Evolutionary conservation across 225 moss, liverwort and hornwort genomes (phyloP).

Genomic region (Pleurozium schreberi): DNA sequence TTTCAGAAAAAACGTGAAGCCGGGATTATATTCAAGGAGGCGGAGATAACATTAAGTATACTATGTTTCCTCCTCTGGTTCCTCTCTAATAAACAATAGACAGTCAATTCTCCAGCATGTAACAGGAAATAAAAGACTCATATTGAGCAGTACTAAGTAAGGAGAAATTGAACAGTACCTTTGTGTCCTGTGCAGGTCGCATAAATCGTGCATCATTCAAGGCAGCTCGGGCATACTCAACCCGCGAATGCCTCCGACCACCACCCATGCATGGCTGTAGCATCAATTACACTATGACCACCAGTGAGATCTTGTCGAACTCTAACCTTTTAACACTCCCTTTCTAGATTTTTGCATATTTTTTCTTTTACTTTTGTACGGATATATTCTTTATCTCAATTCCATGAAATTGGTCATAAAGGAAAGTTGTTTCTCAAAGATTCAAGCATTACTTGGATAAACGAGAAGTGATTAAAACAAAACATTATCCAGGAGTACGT

Average conservation of each 20-base stretch:
- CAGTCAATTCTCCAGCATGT: neutral
- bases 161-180: slow-evolving; percentile 1
- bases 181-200: slow-evolving; percentile 18
- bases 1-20: neutral
- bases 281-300: neutral
- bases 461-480: neutral
- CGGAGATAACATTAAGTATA: neutral
- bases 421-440: neutral
- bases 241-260: slow-evolving; percentile 23
- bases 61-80: neutral
- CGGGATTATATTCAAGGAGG: neutral
- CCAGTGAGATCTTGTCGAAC: neutral
- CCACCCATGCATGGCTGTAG: slow-evolving; percentile 30
- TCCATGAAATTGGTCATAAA: neutral
- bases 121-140: neutral
- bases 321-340: neutral
- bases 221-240: slow-evolving; percentile 30
- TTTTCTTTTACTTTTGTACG: neutral
- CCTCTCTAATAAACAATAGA: neutral
- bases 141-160: neutral
- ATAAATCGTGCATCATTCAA: slow-evolving; percentile 34
- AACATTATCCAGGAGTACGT: neutral
- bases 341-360: too few relatives aligned
- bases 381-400: neutral
- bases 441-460: neutral